Evolutionary conservation across 768 basidiomycete genomes (phyloP), one percentile per base, ranked within the genome.

Genomic region (Suillus weaverae): DNA sequence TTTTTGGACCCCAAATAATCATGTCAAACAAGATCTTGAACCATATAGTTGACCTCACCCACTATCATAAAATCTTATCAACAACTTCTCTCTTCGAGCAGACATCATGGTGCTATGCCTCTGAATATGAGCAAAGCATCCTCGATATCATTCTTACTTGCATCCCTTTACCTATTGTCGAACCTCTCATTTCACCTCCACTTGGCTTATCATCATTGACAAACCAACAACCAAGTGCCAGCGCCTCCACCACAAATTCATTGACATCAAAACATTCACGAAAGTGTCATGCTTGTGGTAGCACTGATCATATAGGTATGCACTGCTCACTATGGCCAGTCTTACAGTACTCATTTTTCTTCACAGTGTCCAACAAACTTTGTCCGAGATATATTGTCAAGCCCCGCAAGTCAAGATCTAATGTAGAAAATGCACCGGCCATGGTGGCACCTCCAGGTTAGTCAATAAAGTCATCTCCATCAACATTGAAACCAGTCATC

Each of bases 11-110:
- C 38, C 60, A 70, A n/a, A 26, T 72, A 2, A 22, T 77, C 32
- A 62, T 76, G 62, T 54, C 69, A 6, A 64, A 70, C 38, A 39
- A 61, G 0, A 61, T 73, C 7, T 53, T 74, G 18, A 60, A 66
- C 16, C 71, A 72, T n/a, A 73, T 78, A 13, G 64, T 73, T 14
- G 69, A 67, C 53, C 69, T 74, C 41, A 72, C 72, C 0, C 71
- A 69, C 33, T 26, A 33, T 5, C 33, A 61, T 4, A 61, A 61
- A 30, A 39, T 61, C n/a, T 13, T 26, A 6, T 30, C 30, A 13
- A 43, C 20, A 13, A 41, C 39, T 16, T 20, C 60, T 22, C 60
- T 61, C 43, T 44, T 30, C n/a, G 55, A 67, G 7, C 74, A 76
- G 62, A 71, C 68, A 3, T 33, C 51, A 5, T 77, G 76, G 76